Evolutionary conservation across 345 rosid species (phyloP).

Genomic region (Citrus glauca): DNA sequence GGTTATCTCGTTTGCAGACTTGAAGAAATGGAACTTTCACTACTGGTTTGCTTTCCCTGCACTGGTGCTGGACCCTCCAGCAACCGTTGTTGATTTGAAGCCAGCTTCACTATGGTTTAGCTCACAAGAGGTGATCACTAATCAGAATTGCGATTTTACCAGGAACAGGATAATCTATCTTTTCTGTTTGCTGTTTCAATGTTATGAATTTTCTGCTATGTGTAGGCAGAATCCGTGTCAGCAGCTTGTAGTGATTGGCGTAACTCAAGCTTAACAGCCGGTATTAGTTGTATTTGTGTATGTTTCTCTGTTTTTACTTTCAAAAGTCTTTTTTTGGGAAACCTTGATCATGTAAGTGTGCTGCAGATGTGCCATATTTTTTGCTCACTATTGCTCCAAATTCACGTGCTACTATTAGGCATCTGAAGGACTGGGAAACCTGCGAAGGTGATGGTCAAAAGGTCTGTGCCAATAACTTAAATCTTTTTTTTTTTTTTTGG

Average conservation of each 20-base stretch:
- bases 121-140: slow-evolving; percentile 49
- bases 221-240: slow-evolving; percentile 71
- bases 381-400: slow-evolving; percentile 53
- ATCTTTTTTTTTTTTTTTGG: not conserved
- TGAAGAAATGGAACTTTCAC: slow-evolving; percentile 84
- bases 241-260: slow-evolving; percentile 88
- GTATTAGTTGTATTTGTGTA: slow-evolving; percentile 27
- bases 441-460: slow-evolving; percentile 62
- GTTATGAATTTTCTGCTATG: not conserved
- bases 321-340: not conserved
- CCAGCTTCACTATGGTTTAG: slow-evolving; percentile 76
- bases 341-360: not conserved
- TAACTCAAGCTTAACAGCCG: slow-evolving; percentile 57
- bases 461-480: slow-evolving; percentile 42
- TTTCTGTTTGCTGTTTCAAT: slow-evolving; percentile 1
- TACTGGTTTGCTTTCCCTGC: slow-evolving; percentile 95
- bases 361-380: slow-evolving; percentile 84
- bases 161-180: not conserved
- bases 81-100: slow-evolving; percentile 54
- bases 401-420: slow-evolving; percentile 54
- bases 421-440: slow-evolving; percentile 66
- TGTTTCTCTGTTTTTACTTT: not conserved
- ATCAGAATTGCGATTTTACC: slow-evolving; percentile 2
- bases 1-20: slow-evolving; percentile 83
- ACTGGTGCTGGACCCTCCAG: slow-evolving; percentile 83